These are phyloP conservation scores for Pinguiococcus pyrenoidosus DNA, from an alignment of 108 stramenopile species.

Conservation along the genomic window DNA sequence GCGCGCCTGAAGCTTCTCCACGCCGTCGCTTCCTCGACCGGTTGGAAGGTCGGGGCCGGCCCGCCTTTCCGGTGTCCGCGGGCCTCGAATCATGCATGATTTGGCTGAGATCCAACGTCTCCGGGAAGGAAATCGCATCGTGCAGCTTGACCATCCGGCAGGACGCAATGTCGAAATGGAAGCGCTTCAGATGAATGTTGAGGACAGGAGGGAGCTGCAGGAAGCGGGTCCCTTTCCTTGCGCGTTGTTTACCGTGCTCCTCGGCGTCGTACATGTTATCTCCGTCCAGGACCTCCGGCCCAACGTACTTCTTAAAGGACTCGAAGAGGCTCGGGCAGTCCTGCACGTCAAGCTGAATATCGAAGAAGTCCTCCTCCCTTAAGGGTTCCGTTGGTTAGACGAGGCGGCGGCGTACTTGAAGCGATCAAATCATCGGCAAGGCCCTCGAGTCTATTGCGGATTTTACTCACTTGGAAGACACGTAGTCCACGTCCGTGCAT, in stretches of 20 bases:
- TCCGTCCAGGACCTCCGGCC: conserved; percentile 28
- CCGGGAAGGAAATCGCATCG: conserved; percentile 19
- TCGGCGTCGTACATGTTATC: conserved; percentile 29
- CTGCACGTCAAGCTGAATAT: conserved; percentile 39
- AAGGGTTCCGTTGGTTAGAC: too few relatives aligned
- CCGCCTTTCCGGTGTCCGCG: too few relatives aligned
- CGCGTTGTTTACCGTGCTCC: conserved; percentile 19
- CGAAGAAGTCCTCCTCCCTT: conserved; percentile 36
- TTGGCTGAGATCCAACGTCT: conserved; percentile 12
- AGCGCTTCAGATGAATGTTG: conserved; percentile 29
- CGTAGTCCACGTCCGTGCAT: conserved; percentile 26
- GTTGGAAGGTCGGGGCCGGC: too few relatives aligned
- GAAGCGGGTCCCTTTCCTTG: conserved; percentile 21
- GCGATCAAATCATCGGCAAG: too few relatives aligned
- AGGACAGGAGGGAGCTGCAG: conserved; percentile 24
- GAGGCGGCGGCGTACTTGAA: too few relatives aligned
- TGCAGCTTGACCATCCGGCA: conserved; percentile 24
- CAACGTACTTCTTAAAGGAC: conserved; percentile 25
- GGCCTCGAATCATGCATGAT: too few relatives aligned
- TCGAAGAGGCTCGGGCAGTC: conserved; percentile 29
- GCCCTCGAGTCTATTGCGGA: too few relatives aligned
- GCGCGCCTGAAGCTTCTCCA: too few relatives aligned
- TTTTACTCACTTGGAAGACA: too few relatives aligned
- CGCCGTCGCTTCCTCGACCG: too few relatives aligned
- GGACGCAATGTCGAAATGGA: conserved; percentile 26